These are phyloP conservation scores for Venturia carpophila DNA, from an alignment of 2,329 filamentous ascomycete species.

Conservation along the genomic window DNA sequence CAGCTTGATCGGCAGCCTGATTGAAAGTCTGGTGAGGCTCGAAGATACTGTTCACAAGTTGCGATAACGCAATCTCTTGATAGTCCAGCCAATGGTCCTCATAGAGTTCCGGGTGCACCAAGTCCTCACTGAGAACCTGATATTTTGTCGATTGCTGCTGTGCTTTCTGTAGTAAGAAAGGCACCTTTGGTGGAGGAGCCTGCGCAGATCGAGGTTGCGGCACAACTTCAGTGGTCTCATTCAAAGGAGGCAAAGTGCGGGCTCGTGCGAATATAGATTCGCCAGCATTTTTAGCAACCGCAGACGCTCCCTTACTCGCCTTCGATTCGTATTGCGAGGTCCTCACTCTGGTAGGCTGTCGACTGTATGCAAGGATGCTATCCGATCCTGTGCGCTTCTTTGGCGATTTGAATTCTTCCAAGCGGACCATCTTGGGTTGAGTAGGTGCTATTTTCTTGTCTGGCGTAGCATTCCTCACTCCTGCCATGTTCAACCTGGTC, in stretches of 20 bases:
- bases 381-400: conserved; percentile 12
- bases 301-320: neutral
- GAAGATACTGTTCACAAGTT: conserved; percentile 52
- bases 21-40: conserved; percentile 31
- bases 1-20: conserved; percentile 20
- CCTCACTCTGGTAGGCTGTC: conserved; percentile 12
- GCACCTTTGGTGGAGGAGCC: neutral
- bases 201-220: neutral
- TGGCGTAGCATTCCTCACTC: conserved; percentile 14
- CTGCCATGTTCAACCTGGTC: conserved; percentile 10
- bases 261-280: conserved; percentile 4
- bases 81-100: conserved; percentile 56
- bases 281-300: neutral
- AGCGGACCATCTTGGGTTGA: neutral
- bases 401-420: conserved; percentile 8
- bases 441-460: conserved; percentile 4
- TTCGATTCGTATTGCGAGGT: conserved; percentile 9
- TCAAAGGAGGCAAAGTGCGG: neutral
- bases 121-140: conserved; percentile 46
- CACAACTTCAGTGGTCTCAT: neutral
- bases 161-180: conserved; percentile 1
- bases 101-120: conserved; percentile 50
- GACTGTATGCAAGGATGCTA: conserved; percentile 17
- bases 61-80: conserved; percentile 54
- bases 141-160: conserved; percentile 28